These are phyloP conservation scores for Pyricularia pennisetigena DNA, from an alignment of 2,329 filamentous ascomycete species.

Conservation along the genomic window DNA sequence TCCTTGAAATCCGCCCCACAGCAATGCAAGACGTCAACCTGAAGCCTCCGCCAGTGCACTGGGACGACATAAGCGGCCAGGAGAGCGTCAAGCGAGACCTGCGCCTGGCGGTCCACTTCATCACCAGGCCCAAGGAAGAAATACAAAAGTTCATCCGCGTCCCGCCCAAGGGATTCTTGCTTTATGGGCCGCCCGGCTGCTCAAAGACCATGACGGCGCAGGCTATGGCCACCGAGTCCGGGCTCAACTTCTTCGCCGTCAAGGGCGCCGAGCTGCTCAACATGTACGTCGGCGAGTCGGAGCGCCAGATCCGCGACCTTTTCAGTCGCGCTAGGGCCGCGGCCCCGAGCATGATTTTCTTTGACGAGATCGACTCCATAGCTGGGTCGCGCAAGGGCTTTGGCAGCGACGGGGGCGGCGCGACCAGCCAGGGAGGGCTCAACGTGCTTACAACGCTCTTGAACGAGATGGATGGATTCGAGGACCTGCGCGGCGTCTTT, in stretches of 20 bases:
- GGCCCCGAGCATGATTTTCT: conserved; percentile 88
- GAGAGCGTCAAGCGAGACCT: conserved; percentile 59
- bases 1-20: conserved; percentile 63
- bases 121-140: conserved; percentile 17
- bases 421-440: conserved; percentile 41
- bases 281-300: conserved; percentile 95
- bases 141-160: conserved; percentile 30
- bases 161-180: conserved; percentile 67
- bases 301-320: conserved; percentile 73
- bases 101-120: conserved; percentile 35
- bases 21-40: conserved; percentile 86
- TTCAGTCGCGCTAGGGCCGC: conserved; percentile 81
- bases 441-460: conserved; percentile 85
- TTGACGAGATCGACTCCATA: conserved; percentile 92
- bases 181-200: conserved; percentile 90
- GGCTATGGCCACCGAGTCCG: conserved; percentile 81
- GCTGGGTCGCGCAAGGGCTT: conserved; percentile 42
- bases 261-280: conserved; percentile 90
- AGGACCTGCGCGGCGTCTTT: conserved; percentile 71
- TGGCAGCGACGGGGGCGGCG: conserved; percentile 6
- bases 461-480: conserved; percentile 94
- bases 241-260: conserved; percentile 88
- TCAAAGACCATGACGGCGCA: conserved; percentile 91
- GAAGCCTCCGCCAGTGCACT: conserved; percentile 76
- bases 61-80: conserved; percentile 83